Percentiles rank a stretch among this genome's conserved stretches.
phyloP scores from a whole-genome alignment of 257 asterid genomes.

The Fraxinus excelsior region DNA sequence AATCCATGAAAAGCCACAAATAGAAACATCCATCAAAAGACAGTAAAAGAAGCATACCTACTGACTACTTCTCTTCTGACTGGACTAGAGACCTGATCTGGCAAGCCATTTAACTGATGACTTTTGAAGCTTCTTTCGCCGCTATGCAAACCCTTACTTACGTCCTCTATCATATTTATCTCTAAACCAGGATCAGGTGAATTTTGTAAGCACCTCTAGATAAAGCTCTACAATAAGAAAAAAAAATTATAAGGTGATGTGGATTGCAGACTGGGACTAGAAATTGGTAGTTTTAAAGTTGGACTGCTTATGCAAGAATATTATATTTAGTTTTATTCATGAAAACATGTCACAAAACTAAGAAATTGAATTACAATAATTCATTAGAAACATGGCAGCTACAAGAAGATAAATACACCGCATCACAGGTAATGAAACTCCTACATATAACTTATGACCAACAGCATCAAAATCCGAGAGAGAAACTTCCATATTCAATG shows the following conservation, averaged over 20 bases:
- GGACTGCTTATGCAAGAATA: slow-evolving; percentile 4
- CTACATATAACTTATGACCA: background rate
- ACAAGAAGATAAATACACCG: background rate
- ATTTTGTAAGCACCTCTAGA: slow-evolving; percentile 31
- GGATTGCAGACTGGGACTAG: slow-evolving; percentile 5
- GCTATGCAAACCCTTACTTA: slow-evolving; percentile 29
- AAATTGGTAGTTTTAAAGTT: slow-evolving; percentile 14
- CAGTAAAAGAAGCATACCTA: slow-evolving; percentile 42
- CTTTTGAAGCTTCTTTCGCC: slow-evolving; percentile 36
- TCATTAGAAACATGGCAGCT: background rate
- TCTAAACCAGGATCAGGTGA: slow-evolving; percentile 33
- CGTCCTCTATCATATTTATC: slow-evolving; percentile 29
- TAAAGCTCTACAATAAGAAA: slow-evolving; percentile 28
- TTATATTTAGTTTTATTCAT: background rate
- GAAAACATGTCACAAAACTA: slow-evolving; percentile 1
- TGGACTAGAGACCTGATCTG: slow-evolving; percentile 49
- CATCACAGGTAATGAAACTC: slow-evolving; percentile 2
- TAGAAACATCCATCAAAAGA: background rate
- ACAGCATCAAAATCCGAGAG: background rate
- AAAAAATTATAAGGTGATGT: background rate
- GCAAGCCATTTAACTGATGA: slow-evolving; percentile 36
- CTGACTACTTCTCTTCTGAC: slow-evolving; percentile 47
- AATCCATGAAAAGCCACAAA: background rate
- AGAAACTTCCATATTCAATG: background rate
- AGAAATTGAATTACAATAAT: background rate